Base-by-base conservation (phyloP, 495 filamentous ascomycete genomes). In the Lepidopterella palustris region DNA sequence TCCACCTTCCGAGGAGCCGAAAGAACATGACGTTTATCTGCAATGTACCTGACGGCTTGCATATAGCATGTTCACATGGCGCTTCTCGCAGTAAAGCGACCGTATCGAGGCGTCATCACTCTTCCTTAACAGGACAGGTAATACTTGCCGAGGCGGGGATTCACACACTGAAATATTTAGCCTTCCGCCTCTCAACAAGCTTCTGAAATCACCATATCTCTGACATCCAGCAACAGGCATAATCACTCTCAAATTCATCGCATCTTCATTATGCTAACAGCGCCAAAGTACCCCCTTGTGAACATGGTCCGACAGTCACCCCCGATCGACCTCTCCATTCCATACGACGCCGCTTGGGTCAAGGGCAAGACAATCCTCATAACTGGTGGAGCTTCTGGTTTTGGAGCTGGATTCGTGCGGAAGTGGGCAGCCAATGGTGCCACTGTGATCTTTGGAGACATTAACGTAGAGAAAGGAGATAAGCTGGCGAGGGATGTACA, bases 361-460 rank as follows among this genome's bases (percentile, higher is more conserved):
- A 66, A 64, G 29, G 65, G 60, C 49, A 78, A 76, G 58, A 68
- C 69, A 4, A 72, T 78, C 45, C 63, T 81, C 20, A 71, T 76
- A 20, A 80, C 78, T 0, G 76, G 77, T 25, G 77, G 72, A 13
- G 72, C 76, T 0, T 74, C 70, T 6, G 71, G 72, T 35, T 65
- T 74, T 27, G 71, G 71, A 53, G 65, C 70, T 23, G 63, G 58
- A 18, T 72, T 72, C 54, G 72, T 65, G 59, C 35, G 62, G 20
- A 50, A 63, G 18, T 71, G 68, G 69, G 68, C 69, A 20, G 59
- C 53, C 5, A 10, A 58, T 28, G 68, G 71, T 13, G 71, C 71
- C 5, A 64, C 58, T n/a, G 58, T 73, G 9, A 55, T 72, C 18
- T 23, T 70, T 5, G 68, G 71, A 26, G 71, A 73, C 57, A 66